phyloP scores from a whole-genome alignment of 2,329 filamentous ascomycete species.

The Tolypocladium pustulatum region DNA sequence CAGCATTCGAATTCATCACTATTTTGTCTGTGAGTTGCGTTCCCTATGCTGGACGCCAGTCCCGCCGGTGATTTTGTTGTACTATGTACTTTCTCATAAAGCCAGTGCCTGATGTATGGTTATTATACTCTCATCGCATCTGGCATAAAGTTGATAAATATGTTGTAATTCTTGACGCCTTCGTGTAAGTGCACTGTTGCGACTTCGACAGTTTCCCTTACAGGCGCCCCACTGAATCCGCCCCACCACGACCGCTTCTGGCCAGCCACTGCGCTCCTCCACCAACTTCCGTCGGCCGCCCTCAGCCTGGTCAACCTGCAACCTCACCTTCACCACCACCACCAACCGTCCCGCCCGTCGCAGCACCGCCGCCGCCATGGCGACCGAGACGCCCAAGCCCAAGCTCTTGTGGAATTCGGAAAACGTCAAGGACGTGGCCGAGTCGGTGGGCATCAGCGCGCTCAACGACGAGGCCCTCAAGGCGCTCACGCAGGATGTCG shows the following conservation, averaged over 20 bases:
- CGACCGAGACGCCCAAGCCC: conserved; percentile 31
- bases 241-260: background rate
- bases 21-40: too few species aligned
- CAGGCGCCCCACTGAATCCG: background rate
- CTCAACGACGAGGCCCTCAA: conserved; percentile 81
- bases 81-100: too few species aligned
- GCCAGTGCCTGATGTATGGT: too few species aligned
- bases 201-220: background rate
- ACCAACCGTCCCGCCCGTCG: background rate
- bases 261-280: background rate
- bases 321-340: background rate
- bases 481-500: conserved; percentile 82
- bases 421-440: conserved; percentile 90
- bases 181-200: background rate
- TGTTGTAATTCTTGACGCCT: too few species aligned
- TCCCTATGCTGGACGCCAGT: too few species aligned
- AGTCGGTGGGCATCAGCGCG: conserved; percentile 79
- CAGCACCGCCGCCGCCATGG: conserved; percentile 15
- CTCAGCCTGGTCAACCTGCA: background rate
- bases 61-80: too few species aligned
- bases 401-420: conserved; percentile 86
- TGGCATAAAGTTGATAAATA: too few species aligned
- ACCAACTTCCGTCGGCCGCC: background rate
- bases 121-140: too few species aligned
- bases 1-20: background rate